These are phyloP conservation scores for Phialemoniopsis sp. DNA, from an alignment of 2,329 filamentous ascomycete genomes.

Conservation along the genomic window DNA sequence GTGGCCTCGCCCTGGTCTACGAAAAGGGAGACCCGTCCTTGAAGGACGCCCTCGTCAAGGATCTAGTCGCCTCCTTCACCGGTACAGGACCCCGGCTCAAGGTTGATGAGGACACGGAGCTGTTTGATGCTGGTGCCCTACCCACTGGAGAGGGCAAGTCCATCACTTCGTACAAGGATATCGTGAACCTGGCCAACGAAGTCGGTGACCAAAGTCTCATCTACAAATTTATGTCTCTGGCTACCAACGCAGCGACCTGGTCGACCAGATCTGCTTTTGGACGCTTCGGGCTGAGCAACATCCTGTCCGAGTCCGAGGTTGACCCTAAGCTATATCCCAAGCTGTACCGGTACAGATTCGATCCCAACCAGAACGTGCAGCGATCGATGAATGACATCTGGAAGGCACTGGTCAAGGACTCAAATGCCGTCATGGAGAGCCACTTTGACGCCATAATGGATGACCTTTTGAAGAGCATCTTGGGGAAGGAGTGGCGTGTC, in stretches of 20 bases:
- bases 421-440: slow-evolving; percentile 67
- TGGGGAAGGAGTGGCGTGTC: slow-evolving; percentile 90
- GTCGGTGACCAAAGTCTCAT: slow-evolving; percentile 95
- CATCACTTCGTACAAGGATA: slow-evolving; percentile 95
- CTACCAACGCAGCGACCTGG: slow-evolving; percentile 95
- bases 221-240: slow-evolving; percentile 97
- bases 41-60: slow-evolving; percentile 78
- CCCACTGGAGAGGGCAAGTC: slow-evolving; percentile 87
- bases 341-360: slow-evolving; percentile 89
- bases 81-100: slow-evolving; percentile 71
- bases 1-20: slow-evolving; percentile 88
- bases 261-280: slow-evolving; percentile 95
- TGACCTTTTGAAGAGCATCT: slow-evolving; percentile 78
- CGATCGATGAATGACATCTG: slow-evolving; percentile 97
- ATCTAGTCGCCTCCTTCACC: slow-evolving; percentile 86
- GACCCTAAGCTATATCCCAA: slow-evolving; percentile 96
- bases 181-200: slow-evolving; percentile 91
- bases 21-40: slow-evolving; percentile 81
- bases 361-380: slow-evolving; percentile 90
- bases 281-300: slow-evolving; percentile 85
- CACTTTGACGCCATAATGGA: slow-evolving; percentile 88
- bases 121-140: slow-evolving; percentile 87
- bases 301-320: slow-evolving; percentile 81
- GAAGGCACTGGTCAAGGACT: slow-evolving; percentile 91
- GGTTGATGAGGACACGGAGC: slow-evolving; percentile 84